Evolutionary conservation across 371 early-diverging fungal genomes (phyloP), one percentile per base, ranked within the genome.

Genomic region (Apophysomyces variabilis): DNA sequence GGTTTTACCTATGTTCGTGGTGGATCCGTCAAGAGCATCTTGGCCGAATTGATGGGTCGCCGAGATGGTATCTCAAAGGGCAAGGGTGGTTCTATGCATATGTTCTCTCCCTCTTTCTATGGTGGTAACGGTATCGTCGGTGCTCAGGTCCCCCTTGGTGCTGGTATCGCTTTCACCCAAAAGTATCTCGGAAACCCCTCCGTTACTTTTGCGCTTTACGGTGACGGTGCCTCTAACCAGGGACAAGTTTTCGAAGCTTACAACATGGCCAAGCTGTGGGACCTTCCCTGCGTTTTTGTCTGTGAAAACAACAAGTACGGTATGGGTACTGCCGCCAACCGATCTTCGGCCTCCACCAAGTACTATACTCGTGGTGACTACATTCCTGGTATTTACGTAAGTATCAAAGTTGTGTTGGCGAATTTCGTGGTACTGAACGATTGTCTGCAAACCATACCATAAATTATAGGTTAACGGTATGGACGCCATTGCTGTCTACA

Each of bases 111-210:
- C 60, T 89, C 92, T 77, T 99, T 99, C 85, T 99, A 92, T 82
- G 99, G 99, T 71, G 99, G 99, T 66, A 99, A 99, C 89, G 99
- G 99, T 71, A 99, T 99, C 75, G 99, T 99, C 64, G 99, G 99
- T 67, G 99, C 99, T 45, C 99, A 99, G 85, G 94, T 98, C 46
- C 97, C 99, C 47, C 86, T 99, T 66, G 99, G 99, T 63, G 94
- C 97, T 11, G 99, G 99, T 73, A 87, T 97, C 66, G 98, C 99
- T 41, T 94, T 98, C 74, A 89, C 96, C 57, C 95, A 98, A 77
- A 94, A 99, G 87, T 99, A 99, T 87, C 76, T 85, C 41, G 84
- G 80, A 57, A 82, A 88, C 68, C 84, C 88, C 59, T 83, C 92
- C 18, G 91, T 92, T 76, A 93, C 95, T 26, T 94, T 99, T 74